Conservation (phyloP, 768 basidiomycete species). For the Glaciozyma martinii region DNA sequence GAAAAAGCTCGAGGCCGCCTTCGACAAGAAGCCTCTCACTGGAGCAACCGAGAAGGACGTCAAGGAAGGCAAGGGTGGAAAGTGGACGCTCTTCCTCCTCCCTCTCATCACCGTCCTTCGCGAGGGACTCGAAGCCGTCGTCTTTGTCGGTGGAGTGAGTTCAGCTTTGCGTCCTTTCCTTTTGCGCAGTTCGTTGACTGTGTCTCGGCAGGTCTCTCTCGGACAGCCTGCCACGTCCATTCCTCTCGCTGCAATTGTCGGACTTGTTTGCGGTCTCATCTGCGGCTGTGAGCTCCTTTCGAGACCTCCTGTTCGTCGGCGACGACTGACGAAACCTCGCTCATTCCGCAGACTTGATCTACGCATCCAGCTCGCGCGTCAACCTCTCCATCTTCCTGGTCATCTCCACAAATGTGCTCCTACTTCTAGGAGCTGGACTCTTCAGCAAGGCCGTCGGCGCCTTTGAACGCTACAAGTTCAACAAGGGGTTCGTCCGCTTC, state of each 20-base stretch:
- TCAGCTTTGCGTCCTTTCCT: background rate
- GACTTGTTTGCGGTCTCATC: constrained; percentile 64
- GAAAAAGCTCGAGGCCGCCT: constrained; percentile 71
- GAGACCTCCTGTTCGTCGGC: background rate
- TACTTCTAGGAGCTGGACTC: constrained; percentile 82
- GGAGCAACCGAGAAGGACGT: constrained; percentile 14
- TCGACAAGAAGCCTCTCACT: constrained; percentile 40
- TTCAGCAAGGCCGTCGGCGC: constrained; percentile 68
- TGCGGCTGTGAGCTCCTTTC: constrained; percentile 22
- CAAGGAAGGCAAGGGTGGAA: constrained; percentile 34
- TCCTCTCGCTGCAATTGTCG: constrained; percentile 80
- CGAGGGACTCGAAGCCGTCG: constrained; percentile 85
- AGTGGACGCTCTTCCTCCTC: constrained; percentile 79
- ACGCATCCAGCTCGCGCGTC: constrained; percentile 65
- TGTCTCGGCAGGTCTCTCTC: constrained; percentile 50
- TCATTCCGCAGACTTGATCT: constrained; percentile 50
- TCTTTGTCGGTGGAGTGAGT: constrained; percentile 72
- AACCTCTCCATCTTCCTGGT: constrained; percentile 78
- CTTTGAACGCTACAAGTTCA: constrained; percentile 61
- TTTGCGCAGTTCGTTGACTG: background rate
- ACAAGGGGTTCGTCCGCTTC: constrained; percentile 2
- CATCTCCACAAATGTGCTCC: constrained; percentile 84
- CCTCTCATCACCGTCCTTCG: constrained; percentile 86
- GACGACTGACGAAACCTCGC: background rate
- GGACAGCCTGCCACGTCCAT: constrained; percentile 61